Percentiles rank a stretch among this genome's conserved stretches.
Evolutionary conservation across 176 grass and related monocot species (phyloP).

Genomic region (Metroxylon sagu): DNA sequence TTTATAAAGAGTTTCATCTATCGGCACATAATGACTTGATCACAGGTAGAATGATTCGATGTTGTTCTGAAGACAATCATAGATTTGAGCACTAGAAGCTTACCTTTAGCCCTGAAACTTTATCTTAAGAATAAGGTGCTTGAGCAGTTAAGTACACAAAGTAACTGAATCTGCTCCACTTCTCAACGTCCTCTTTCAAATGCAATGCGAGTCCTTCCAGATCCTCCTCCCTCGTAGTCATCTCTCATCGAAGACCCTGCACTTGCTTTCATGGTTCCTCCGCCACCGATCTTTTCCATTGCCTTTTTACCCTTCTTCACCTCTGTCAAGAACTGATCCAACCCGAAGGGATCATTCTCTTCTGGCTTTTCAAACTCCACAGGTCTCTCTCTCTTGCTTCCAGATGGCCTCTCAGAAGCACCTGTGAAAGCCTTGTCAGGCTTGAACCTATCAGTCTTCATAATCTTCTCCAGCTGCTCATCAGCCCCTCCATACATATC

Average conservation of each 20-base stretch:
- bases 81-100: too few species aligned
- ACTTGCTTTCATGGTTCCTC: constrained; percentile 94
- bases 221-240: constrained; percentile 75
- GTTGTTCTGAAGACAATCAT: too few species aligned
- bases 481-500: constrained; percentile 69
- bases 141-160: too few species aligned
- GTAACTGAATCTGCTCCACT: neutral
- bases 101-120: too few species aligned
- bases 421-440: constrained; percentile 78
- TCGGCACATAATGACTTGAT: too few species aligned
- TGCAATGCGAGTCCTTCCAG: constrained; percentile 77
- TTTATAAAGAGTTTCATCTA: too few species aligned
- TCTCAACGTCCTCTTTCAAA: constrained; percentile 64
- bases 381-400: constrained; percentile 72
- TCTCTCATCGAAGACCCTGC: constrained; percentile 78
- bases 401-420: constrained; percentile 47
- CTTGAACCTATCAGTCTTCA: constrained; percentile 89
- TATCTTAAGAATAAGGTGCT: too few species aligned
- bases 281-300: constrained; percentile 82
- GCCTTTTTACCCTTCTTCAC: constrained; percentile 97
- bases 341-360: constrained; percentile 81
- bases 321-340: constrained; percentile 96
- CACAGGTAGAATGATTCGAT: too few species aligned
- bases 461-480: constrained; percentile 76
- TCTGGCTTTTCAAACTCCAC: constrained; percentile 89